Conservation (phyloP, 495 filamentous ascomycete genomes). For the Lentithecium fluviatile region DNA sequence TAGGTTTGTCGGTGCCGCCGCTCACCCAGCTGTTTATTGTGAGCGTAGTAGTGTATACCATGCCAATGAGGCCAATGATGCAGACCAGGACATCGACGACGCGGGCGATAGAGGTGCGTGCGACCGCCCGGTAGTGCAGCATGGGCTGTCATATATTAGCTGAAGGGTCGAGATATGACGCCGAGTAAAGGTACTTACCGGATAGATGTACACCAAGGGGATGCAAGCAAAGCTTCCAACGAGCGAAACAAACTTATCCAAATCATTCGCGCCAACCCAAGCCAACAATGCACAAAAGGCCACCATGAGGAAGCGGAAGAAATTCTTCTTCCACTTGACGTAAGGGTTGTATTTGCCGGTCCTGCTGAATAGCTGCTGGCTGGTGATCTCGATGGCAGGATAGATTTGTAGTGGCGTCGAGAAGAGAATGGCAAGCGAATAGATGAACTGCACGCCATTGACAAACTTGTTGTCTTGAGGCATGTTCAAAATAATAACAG, state of each 20-base stretch:
- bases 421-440: constrained; percentile 88
- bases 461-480: constrained; percentile 95
- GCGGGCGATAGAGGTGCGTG: constrained; percentile 60
- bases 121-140: constrained; percentile 79
- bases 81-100: constrained; percentile 70
- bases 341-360: constrained; percentile 93
- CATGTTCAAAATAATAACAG: constrained; percentile 91
- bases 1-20: constrained; percentile 45
- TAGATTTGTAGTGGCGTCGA: constrained; percentile 95
- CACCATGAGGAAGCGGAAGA: constrained; percentile 89
- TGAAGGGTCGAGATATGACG: background rate
- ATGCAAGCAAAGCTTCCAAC: constrained; percentile 98
- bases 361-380: constrained; percentile 68
- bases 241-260: constrained; percentile 95
- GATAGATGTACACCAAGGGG: constrained; percentile 95
- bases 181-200: constrained; percentile 58
- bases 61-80: constrained; percentile 77
- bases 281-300: constrained; percentile 80
- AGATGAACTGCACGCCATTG: constrained; percentile 92
- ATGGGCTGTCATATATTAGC: constrained; percentile 60
- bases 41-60: constrained; percentile 84
- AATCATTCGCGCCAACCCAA: constrained; percentile 86
- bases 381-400: constrained; percentile 83
- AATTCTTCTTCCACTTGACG: constrained; percentile 99
- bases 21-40: constrained; percentile 83